Percentiles rank a stretch among this genome's conserved stretches.
Evolutionary conservation across 1,284 basidiomycete species (phyloP).

Genomic region (Ceratobasidium sp.): DNA sequence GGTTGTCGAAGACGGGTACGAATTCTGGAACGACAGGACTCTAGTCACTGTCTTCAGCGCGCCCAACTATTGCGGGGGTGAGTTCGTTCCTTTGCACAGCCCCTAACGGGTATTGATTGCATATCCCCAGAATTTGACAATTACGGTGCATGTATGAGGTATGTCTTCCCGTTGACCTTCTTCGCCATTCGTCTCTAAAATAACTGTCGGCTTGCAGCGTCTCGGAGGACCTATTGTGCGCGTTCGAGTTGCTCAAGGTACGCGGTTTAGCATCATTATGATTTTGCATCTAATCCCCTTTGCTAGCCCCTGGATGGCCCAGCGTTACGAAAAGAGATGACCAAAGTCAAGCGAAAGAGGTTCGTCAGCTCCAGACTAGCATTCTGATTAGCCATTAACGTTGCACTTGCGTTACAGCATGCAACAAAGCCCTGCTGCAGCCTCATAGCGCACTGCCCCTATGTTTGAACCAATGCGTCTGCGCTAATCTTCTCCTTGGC

Average conservation of each 20-base stretch:
- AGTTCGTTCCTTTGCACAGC: slow-evolving; percentile 57
- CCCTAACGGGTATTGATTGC: slow-evolving; percentile 45
- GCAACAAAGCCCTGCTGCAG: slow-evolving; percentile 28
- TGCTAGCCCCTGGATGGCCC: slow-evolving; percentile 86
- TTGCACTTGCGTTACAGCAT: slow-evolving; percentile 1
- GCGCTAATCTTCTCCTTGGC: slow-evolving; percentile 15
- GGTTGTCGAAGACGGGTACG: slow-evolving; percentile 99
- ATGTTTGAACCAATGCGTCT: slow-evolving; percentile 14
- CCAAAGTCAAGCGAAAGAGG: slow-evolving; percentile 98
- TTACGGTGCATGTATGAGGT: slow-evolving; percentile 96
- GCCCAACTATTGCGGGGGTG: slow-evolving; percentile 97
- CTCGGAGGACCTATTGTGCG: slow-evolving; percentile 96
- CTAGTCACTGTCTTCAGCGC: slow-evolving; percentile 99
- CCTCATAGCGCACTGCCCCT: slow-evolving; percentile 25
- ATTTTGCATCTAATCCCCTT: slow-evolving; percentile 4
- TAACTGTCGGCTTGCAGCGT: slow-evolving; percentile 73
- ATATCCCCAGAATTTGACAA: slow-evolving; percentile 88
- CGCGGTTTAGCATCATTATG: not conserved
- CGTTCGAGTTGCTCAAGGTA: slow-evolving; percentile 93
- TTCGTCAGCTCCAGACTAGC: slow-evolving; percentile 54
- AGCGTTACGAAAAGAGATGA: slow-evolving; percentile 98
- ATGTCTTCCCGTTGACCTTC: slow-evolving; percentile 48
- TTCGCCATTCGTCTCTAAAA: slow-evolving; percentile 42
- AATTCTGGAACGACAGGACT: slow-evolving; percentile 99
- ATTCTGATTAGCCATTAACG: not conserved